These are phyloP conservation scores for Phallus indusiatus DNA, from an alignment of 768 basidiomycete genomes.

Conservation along the genomic window DNA sequence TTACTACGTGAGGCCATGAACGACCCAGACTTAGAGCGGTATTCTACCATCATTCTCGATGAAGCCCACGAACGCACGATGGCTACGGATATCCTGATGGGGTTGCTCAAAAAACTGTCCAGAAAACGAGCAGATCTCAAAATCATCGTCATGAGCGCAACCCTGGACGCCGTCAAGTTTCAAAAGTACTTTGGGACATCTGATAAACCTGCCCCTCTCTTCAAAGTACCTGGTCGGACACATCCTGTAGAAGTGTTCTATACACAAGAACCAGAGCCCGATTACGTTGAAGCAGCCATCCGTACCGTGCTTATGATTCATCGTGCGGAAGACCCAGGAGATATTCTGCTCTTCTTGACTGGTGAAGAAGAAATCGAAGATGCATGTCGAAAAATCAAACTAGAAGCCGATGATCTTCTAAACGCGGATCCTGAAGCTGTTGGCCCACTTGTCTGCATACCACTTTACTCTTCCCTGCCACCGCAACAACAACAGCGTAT, in stretches of 20 bases:
- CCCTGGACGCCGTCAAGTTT: slow-evolving; percentile 93
- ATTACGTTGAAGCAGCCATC: slow-evolving; percentile 96
- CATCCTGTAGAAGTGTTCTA: slow-evolving; percentile 96
- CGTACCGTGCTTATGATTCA: slow-evolving; percentile 96
- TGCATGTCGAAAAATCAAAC: slow-evolving; percentile 84
- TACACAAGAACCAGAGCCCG: slow-evolving; percentile 84
- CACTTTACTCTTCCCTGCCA: slow-evolving; percentile 90
- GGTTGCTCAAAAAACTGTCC: slow-evolving; percentile 79
- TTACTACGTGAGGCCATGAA: slow-evolving; percentile 97
- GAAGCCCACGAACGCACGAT: slow-evolving; percentile 98
- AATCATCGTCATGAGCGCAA: slow-evolving; percentile 98
- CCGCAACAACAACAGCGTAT: slow-evolving; percentile 94
- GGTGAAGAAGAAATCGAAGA: slow-evolving; percentile 99
- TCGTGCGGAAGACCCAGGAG: slow-evolving; percentile 87
- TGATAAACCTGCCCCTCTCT: slow-evolving; percentile 52
- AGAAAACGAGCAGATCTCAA: slow-evolving; percentile 81
- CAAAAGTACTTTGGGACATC: slow-evolving; percentile 79
- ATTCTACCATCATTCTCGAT: slow-evolving; percentile 97
- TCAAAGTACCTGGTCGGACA: slow-evolving; percentile 87
- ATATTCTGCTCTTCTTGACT: slow-evolving; percentile 90
- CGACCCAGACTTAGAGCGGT: slow-evolving; percentile 78
- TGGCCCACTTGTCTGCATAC: slow-evolving; percentile 84
- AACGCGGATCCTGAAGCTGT: slow-evolving; percentile 64
- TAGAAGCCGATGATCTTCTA: slow-evolving; percentile 78
- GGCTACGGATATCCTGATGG: slow-evolving; percentile 98